These are phyloP conservation scores for Periconia macrospinosa DNA, from an alignment of 2,329 filamentous ascomycete species.

Conservation along the genomic window DNA sequence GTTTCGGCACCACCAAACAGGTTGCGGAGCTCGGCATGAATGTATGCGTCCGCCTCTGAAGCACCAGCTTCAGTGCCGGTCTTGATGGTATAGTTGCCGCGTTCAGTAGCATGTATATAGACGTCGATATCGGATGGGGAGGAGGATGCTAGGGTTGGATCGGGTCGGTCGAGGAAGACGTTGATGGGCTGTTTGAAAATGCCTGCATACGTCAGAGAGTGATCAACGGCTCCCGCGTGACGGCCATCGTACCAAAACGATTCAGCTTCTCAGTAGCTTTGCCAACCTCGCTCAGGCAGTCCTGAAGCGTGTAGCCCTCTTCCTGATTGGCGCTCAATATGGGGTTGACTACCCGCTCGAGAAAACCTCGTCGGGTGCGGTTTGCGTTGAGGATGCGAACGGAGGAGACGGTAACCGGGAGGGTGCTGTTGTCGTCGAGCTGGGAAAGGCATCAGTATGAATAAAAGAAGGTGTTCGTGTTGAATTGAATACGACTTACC, in stretches of 20 bases:
- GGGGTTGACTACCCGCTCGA: conserved; percentile 78
- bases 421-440: conserved; percentile 80
- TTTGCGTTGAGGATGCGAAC: conserved; percentile 80
- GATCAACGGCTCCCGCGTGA: conserved; percentile 1
- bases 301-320: conserved; percentile 73
- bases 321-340: conserved; percentile 70
- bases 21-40: conserved; percentile 84
- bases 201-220: conserved; percentile 54
- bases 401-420: conserved; percentile 85
- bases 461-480: too few relatives aligned
- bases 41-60: conserved; percentile 89
- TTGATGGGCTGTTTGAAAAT: conserved; percentile 85
- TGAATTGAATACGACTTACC: conserved; percentile 47
- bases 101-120: conserved; percentile 75
- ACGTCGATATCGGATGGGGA: conserved; percentile 80
- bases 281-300: conserved; percentile 71
- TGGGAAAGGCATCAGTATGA: conserved; percentile 35
- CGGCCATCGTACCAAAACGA: conserved; percentile 66
- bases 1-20: conserved; percentile 93
- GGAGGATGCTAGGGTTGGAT: conserved; percentile 67
- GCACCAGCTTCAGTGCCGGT: conserved; percentile 95
- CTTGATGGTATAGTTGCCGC: conserved; percentile 82
- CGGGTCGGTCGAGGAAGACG: conserved; percentile 78
- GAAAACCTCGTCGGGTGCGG: conserved; percentile 81
- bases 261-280: conserved; percentile 73